Percentiles rank a stretch among this genome's conserved stretches.
These are phyloP conservation scores for Secale cereale DNA, from an alignment of 176 grass and related monocot genomes.

Conservation along the genomic window DNA sequence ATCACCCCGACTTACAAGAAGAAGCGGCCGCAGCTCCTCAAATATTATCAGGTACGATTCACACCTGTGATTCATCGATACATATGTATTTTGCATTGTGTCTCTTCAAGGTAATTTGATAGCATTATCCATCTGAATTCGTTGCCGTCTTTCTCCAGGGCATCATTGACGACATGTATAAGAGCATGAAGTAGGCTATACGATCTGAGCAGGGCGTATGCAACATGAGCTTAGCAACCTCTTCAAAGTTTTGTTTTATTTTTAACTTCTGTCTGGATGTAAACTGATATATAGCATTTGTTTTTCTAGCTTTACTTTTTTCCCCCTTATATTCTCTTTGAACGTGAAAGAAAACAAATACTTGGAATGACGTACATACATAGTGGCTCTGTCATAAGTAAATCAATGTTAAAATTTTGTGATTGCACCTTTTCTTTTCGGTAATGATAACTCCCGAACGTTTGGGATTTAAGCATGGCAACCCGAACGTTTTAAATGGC, in stretches of 20 bases:
- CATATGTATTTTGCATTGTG: background rate
- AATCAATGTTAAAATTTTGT: background rate
- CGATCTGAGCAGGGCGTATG: background rate
- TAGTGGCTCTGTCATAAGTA: background rate
- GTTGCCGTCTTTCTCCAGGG: constrained; percentile 37
- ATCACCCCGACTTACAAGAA: constrained; percentile 97
- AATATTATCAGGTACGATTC: constrained; percentile 82
- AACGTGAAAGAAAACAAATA: background rate
- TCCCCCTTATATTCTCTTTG: background rate
- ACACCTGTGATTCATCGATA: background rate
- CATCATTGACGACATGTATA: constrained; percentile 67
- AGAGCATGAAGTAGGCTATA: constrained; percentile 53
- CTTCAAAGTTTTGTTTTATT: background rate
- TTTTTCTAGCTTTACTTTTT: background rate
- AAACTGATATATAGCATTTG: background rate
- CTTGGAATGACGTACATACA: background rate
- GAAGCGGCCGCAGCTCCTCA: constrained; percentile 83
- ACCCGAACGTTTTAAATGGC: too few relatives aligned
- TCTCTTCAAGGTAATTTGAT: background rate
- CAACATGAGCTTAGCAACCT: background rate
- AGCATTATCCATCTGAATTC: background rate
- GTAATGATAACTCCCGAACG: too few relatives aligned
- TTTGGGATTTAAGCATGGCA: too few relatives aligned
- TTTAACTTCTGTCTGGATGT: background rate
- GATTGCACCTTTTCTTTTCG: background rate